A percentile compares a stretch with the other conserved stretches of the same genome.
phyloP scores from a whole-genome alignment of 2,329 filamentous ascomycete species.

The Arthrinium puccinioides region DNA sequence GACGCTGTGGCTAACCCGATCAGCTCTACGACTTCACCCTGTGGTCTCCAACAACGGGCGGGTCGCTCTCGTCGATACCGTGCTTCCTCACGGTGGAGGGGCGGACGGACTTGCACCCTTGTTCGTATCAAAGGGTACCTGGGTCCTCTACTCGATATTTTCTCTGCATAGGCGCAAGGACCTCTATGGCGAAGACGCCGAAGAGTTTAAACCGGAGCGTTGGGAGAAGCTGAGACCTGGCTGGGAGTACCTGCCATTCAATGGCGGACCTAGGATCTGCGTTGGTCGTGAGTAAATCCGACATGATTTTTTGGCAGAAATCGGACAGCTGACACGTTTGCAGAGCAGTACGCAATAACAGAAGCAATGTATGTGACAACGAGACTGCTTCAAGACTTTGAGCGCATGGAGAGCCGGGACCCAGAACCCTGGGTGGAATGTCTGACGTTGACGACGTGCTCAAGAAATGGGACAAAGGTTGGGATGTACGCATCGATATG shows the following conservation, averaged over 20 bases:
- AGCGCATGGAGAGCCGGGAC: constrained; percentile 2
- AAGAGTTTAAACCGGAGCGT: constrained; percentile 9
- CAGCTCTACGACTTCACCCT: neutral
- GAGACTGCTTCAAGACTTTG: constrained; percentile 2
- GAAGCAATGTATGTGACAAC: constrained; percentile 3
- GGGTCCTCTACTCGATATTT: constrained; percentile 29
- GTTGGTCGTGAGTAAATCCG: neutral
- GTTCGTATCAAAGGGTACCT: constrained; percentile 33
- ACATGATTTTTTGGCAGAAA: no score
- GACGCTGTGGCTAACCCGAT: no score
- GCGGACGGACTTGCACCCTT: constrained; percentile 32
- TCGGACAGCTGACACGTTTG: neutral
- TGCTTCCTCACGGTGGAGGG: constrained; percentile 39
- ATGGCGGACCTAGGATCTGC: constrained; percentile 28
- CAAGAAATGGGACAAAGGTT: neutral
- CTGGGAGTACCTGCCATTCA: constrained; percentile 26
- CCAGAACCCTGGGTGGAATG: constrained; percentile 3
- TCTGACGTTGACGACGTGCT: neutral
- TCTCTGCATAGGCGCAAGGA: constrained; percentile 19
- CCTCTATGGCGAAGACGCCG: constrained; percentile 17
- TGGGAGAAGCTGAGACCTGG: constrained; percentile 9
- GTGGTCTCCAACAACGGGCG: neutral
- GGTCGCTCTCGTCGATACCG: constrained; percentile 18
- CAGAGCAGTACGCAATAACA: constrained; percentile 6
- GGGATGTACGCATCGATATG: no score